phyloP scores from a whole-genome alignment of 495 filamentous ascomycete species.

The Penicillium paxilli region DNA sequence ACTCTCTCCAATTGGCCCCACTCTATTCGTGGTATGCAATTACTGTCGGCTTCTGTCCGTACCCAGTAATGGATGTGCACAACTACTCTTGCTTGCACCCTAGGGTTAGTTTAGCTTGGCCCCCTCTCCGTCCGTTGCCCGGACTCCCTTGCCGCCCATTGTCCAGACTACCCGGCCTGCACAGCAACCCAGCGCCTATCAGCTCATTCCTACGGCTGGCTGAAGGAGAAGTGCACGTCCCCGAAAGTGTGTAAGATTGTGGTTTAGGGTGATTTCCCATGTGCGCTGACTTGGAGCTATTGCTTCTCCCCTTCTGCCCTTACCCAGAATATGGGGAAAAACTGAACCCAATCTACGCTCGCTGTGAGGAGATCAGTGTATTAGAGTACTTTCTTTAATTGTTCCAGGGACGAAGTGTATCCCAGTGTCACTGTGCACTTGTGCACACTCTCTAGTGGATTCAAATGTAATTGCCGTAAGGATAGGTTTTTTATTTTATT shows the following conservation, averaged over 20 bases:
- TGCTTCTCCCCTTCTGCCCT: slow-evolving; percentile 1
- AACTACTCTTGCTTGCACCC: too few relatives aligned
- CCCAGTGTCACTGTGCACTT: neutral
- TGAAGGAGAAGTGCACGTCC: slow-evolving; percentile 23
- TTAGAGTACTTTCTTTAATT: too few relatives aligned
- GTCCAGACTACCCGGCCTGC: slow-evolving; percentile 29
- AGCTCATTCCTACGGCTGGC: slow-evolving; percentile 31
- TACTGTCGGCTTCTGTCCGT: too few relatives aligned
- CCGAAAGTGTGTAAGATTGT: slow-evolving; percentile 34
- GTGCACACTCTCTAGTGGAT: too few relatives aligned
- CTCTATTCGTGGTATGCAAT: neutral
- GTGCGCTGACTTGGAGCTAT: slow-evolving; percentile 2
- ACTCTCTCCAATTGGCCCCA: too few relatives aligned
- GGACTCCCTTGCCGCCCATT: slow-evolving; percentile 48
- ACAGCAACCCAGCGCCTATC: slow-evolving; percentile 42
- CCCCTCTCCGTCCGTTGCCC: slow-evolving; percentile 37
- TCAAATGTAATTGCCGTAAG: too few relatives aligned
- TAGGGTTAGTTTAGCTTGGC: too few relatives aligned
- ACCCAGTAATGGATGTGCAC: too few relatives aligned
- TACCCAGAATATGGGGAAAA: neutral
- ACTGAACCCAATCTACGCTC: neutral
- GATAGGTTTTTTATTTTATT: too few relatives aligned
- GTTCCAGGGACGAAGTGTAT: neutral
- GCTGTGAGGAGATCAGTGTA: slow-evolving; percentile 6
- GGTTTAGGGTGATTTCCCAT: too few relatives aligned